Base-by-base conservation (phyloP, 2,329 filamentous ascomycete genomes). In the Xylaria sp. region DNA sequence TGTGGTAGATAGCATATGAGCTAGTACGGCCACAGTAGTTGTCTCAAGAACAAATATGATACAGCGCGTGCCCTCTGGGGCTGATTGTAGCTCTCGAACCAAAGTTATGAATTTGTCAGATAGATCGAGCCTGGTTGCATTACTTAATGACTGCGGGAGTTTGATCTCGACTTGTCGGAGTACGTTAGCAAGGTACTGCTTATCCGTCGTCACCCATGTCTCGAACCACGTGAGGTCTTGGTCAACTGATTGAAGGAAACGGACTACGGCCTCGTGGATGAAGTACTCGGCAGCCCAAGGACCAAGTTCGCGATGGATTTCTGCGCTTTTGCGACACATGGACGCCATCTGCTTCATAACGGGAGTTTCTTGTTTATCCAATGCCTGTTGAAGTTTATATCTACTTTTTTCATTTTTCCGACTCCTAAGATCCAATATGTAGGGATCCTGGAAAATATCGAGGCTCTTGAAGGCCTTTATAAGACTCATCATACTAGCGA, bases 1-100 rank as follows among this genome's bases (percentile, higher is more conserved):
- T 68, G 89, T 85, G 0, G 80, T 72, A 0, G 81, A 81, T 1
- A 93, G 77, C 1, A 93, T 73, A 5, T 88, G 82, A 2, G 83
- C 78, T 33, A 94, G 79, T 3, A 92, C 84, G 6, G 82, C 83
- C 0, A 89, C 89, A 0, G 87, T 88, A 1, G 84, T 84, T 57
- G 90, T 81, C 73, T 92, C 87, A 64, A 86, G 81, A 27, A 87
- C 91, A 70, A 94, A 94, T 0, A 94, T 78, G 17, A 94, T 88
- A 0, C 89, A 88, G 3, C 85, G 83, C 0, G 82, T 77, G 1
- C 78, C 74, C 0, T 82, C 76, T 1, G 84, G 76, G 13, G 79
- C 75, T 1, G 74, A 73, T 1, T 86, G 69, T 17, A 91, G 83
- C 4, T 86, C 79, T 4, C 77, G 63, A 2, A 93, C 77, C 17